Conservation (phyloP, 2,329 filamentous ascomycete species). For the Hypoxylon sp. region DNA sequence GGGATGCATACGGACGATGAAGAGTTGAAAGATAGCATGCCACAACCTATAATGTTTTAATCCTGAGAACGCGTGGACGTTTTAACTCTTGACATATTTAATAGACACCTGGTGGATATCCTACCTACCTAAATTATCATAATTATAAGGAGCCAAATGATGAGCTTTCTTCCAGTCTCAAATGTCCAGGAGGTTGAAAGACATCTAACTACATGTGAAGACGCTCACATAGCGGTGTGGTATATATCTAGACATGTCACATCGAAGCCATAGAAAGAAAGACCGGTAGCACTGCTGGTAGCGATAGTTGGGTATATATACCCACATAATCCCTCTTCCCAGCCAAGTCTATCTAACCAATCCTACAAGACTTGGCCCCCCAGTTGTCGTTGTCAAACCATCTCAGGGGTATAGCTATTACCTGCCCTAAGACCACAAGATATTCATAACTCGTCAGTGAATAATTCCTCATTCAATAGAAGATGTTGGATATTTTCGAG, state of each 20-base stretch:
- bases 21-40: constrained; percentile 1
- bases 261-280: neutral
- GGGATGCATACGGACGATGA: neutral
- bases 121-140: no score
- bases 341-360: neutral
- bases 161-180: neutral
- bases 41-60: constrained; percentile 8
- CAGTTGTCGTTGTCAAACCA: no score
- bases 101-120: neutral
- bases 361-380: no score
- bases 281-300: neutral
- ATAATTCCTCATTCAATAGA: neutral
- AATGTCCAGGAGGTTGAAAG: neutral
- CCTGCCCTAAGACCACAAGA: neutral
- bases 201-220: no score
- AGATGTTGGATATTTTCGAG: neutral
- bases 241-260: neutral
- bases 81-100: neutral
- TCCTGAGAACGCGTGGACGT: neutral
- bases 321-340: neutral
- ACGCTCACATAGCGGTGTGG: neutral
- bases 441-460: neutral
- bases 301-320: neutral
- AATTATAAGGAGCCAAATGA: neutral
- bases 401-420: neutral